Percentiles rank a stretch among this genome's conserved stretches.
Conservation (phyloP, 2,329 filamentous ascomycete species). For the Rosellinia necatrix region DNA sequence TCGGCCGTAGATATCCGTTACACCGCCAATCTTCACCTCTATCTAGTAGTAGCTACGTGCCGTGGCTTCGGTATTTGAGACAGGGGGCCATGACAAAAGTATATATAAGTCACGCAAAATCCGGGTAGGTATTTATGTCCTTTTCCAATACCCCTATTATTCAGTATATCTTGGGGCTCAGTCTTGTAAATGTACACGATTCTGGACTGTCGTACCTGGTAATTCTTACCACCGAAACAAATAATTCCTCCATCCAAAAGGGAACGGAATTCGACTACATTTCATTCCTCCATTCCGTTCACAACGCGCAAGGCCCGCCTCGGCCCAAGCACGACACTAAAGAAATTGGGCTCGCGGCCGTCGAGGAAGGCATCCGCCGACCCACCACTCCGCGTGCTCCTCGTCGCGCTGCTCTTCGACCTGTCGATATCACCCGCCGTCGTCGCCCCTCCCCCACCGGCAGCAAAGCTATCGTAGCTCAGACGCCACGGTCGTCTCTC, state of each 20-base stretch:
- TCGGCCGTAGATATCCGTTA: too few relatives aligned
- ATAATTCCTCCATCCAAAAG: background rate
- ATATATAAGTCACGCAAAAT: too few relatives aligned
- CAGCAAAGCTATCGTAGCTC: conserved; percentile 22
- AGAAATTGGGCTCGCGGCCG: conserved; percentile 70
- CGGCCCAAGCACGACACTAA: conserved; percentile 70
- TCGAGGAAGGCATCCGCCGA: conserved; percentile 46
- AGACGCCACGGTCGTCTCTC: conserved; percentile 37
- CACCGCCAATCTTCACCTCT: too few relatives aligned
- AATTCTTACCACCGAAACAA: background rate
- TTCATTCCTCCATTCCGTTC: conserved; percentile 52
- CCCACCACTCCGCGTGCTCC: conserved; percentile 43
- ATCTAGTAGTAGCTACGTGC: too few relatives aligned
- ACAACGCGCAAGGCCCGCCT: conserved; percentile 71
- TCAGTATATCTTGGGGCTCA: too few relatives aligned
- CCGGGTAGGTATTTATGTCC: too few relatives aligned
- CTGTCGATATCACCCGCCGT: conserved; percentile 30
- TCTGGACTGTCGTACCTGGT: background rate
- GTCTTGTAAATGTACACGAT: too few relatives aligned
- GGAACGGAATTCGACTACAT: background rate
- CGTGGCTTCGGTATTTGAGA: too few relatives aligned
- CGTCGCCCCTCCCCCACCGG: conserved; percentile 8
- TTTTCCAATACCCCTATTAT: too few relatives aligned
- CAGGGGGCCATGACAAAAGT: too few relatives aligned
- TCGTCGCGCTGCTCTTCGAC: conserved; percentile 42